A percentile compares a stretch with the other conserved stretches of the same genome.
Evolutionary conservation across 1,284 basidiomycete species (phyloP).

Genomic region (Schizophyllum amplum): DNA sequence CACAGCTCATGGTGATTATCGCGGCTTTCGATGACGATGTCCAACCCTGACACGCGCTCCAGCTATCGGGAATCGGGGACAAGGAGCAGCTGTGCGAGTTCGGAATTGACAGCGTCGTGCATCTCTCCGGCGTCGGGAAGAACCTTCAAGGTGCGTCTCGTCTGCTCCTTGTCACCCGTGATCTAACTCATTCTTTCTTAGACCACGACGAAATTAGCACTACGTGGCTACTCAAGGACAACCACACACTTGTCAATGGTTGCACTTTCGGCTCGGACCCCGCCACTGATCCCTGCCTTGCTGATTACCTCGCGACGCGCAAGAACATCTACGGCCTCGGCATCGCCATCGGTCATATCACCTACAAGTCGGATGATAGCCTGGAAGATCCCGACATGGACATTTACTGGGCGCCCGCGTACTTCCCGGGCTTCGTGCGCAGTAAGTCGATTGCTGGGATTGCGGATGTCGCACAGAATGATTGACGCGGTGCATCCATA

Average conservation of each 20-base stretch:
- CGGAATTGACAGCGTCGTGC: constrained; percentile 19
- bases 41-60: not conserved
- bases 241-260: constrained; percentile 19
- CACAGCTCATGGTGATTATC: not conserved
- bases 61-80: constrained; percentile 24
- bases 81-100: constrained; percentile 15
- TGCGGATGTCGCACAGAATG: not conserved
- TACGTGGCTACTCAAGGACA: constrained; percentile 20
- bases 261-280: constrained; percentile 21
- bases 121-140: constrained; percentile 23
- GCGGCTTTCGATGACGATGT: not conserved
- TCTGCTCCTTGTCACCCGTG: too few species aligned
- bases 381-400: constrained; percentile 19
- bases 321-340: constrained; percentile 15
- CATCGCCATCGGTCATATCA: not conserved
- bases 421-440: constrained; percentile 19
- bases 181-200: constrained; percentile 3
- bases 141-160: constrained; percentile 23
- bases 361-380: not conserved
- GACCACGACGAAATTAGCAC: constrained; percentile 24
- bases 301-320: constrained; percentile 18
- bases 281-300: constrained; percentile 20
- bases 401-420: constrained; percentile 18
- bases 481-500: not conserved
- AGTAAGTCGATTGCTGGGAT: not conserved